These are phyloP conservation scores for Salix purpurea DNA, from an alignment of 345 rosid genomes.

Conservation along the genomic window DNA sequence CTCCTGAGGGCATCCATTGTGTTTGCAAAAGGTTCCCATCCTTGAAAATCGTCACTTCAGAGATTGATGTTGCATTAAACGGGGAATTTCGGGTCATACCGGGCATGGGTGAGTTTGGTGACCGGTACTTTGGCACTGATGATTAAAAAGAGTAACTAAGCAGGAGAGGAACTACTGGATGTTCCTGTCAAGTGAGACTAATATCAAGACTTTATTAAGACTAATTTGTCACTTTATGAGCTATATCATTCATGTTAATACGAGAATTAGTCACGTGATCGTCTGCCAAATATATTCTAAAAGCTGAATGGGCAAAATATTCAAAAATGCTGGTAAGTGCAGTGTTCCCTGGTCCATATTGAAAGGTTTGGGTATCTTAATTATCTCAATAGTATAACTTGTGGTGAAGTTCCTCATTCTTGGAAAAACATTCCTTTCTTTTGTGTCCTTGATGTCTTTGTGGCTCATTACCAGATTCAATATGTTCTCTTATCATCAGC, in stretches of 20 bases:
- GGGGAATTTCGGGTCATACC: slow-evolving; percentile 92
- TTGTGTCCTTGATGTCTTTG: neutral
- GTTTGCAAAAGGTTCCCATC: slow-evolving; percentile 76
- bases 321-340: neutral
- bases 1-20: slow-evolving; percentile 95
- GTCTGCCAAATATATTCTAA: neutral
- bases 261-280: neutral
- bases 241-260: neutral
- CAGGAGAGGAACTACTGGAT: neutral
- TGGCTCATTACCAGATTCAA: neutral
- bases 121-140: slow-evolving; percentile 95
- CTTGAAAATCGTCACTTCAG: slow-evolving; percentile 92
- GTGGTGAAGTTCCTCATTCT: too few relatives aligned
- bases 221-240: neutral
- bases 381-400: neutral
- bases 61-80: slow-evolving; percentile 77
- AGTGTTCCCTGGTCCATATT: neutral
- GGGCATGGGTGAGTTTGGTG: slow-evolving; percentile 97
- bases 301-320: too few relatives aligned
- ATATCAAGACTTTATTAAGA: slow-evolving; percentile 6
- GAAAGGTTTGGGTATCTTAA: neutral
- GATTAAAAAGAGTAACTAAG: slow-evolving; percentile 34
- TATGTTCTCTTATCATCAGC: neutral
- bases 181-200: neutral
- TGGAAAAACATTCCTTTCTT: neutral